Evolutionary conservation across 2,329 filamentous ascomycete species (phyloP), one percentile per base, ranked within the genome.

Genomic region (Fusarium cyanostomum): DNA sequence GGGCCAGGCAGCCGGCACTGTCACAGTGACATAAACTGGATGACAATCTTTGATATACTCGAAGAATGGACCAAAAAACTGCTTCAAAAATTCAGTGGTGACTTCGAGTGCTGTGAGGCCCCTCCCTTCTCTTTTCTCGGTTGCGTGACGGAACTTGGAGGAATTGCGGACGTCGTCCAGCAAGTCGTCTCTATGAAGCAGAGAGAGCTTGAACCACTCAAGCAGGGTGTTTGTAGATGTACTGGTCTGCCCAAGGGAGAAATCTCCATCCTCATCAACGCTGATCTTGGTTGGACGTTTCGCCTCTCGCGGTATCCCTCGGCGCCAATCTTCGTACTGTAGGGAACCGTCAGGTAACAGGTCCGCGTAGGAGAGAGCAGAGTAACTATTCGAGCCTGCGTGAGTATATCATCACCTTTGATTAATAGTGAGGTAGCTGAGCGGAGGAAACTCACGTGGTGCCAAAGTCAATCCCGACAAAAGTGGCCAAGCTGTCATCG

Each of bases 371-470:
- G 38, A 34, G 8, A 52, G 13, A 1, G 30, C 41, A 0, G 50
- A 52, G 1, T 10, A 37, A 0, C 50, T 52, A 13, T 34, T 34
- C 4, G 13, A 7, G 31, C 15, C n/a, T n/a, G n/a, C n/a, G n/a
- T n/a, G n/a, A n/a, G n/a, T n/a, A n/a, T 12, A 18, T 5, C 13
- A 27, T 26, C 3, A 15, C 6, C 13, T 34, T 10, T 8, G 31
- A 11, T 15, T 13, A 4, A 2, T 11, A 13, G 18, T 26, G 8
- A 12, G 12, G 4, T 0, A 8, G 8, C n/a, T n/a, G n/a, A n/a
- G n/a, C n/a, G n/a, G n/a, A n/a, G n/a, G n/a, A n/a, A 42, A 50
- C 56, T 37, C 35, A 55, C 56, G 56, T 59, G 0, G 43, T 59
- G 0, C 43, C 56, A 1, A 59, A 18, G 1, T 58, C 50, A 0